phyloP scores from a whole-genome alignment of 2,329 filamentous ascomycete species.

The Ophiobolus disseminans region DNA sequence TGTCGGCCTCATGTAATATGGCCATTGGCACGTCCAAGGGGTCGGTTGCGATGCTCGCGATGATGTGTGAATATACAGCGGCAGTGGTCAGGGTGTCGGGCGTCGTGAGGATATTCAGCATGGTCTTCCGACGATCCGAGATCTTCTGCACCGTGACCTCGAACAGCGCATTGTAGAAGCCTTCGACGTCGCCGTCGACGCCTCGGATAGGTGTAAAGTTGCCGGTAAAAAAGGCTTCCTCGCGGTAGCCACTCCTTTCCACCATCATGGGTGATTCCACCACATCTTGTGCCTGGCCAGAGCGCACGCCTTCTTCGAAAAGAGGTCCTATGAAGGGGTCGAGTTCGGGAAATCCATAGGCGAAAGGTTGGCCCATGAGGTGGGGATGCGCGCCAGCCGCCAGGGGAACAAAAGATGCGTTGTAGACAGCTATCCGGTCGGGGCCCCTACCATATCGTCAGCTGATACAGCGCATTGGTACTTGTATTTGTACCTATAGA shows the following conservation, averaged over 20 bases:
- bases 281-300: slow-evolving; percentile 24
- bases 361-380: slow-evolving; percentile 33
- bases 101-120: slow-evolving; percentile 33
- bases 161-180: slow-evolving; percentile 37
- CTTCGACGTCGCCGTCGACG: slow-evolving; percentile 19
- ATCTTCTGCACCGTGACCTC: slow-evolving; percentile 33
- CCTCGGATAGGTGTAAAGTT: slow-evolving; percentile 31
- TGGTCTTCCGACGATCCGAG: slow-evolving; percentile 29
- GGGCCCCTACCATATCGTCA: slow-evolving; percentile 17
- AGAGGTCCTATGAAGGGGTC: slow-evolving; percentile 21
- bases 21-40: slow-evolving; percentile 31
- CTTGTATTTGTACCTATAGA: not conserved
- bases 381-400: slow-evolving; percentile 27
- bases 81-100: slow-evolving; percentile 15
- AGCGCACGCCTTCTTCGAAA: slow-evolving; percentile 24
- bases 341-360: slow-evolving; percentile 29
- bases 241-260: slow-evolving; percentile 26
- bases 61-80: slow-evolving; percentile 21
- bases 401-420: slow-evolving; percentile 27
- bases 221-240: slow-evolving; percentile 35
- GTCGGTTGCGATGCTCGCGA: slow-evolving; percentile 27
- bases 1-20: slow-evolving; percentile 27
- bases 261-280: slow-evolving; percentile 25
- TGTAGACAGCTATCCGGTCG: slow-evolving; percentile 35
- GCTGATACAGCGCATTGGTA: not conserved